phyloP scores from a whole-genome alignment of 2,329 filamentous ascomycete species.

The Penicillium sp. region DNA sequence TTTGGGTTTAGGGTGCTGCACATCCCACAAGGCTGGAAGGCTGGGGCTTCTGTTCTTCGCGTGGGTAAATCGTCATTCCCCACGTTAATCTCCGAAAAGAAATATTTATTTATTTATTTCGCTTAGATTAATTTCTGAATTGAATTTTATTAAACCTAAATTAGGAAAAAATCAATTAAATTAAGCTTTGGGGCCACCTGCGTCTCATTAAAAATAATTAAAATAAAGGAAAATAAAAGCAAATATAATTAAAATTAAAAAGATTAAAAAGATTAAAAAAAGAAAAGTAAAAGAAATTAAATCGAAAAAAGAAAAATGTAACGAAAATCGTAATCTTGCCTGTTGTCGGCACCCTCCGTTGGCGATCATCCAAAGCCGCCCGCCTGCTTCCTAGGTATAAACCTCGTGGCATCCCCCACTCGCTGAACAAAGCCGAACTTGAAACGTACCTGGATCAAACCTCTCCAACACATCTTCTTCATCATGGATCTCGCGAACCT shows the following conservation, averaged over 20 bases:
- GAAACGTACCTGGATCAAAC: slow-evolving; percentile 6
- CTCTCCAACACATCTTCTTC: slow-evolving; percentile 2
- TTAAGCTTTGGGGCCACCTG: slow-evolving; percentile 28
- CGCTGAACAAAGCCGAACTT: slow-evolving; percentile 1
- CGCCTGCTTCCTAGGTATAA: slow-evolving; percentile 19
- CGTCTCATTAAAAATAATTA: slow-evolving; percentile 15
- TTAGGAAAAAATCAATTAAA: slow-evolving; percentile 17
- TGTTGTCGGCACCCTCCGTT: slow-evolving; percentile 18
- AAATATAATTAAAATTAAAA: neutral
- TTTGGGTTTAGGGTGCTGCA: slow-evolving; percentile 16
- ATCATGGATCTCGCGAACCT: slow-evolving; percentile 39
- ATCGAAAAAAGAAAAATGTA: slow-evolving; percentile 6
- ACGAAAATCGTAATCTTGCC: slow-evolving; percentile 13
- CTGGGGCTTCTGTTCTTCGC: slow-evolving; percentile 7
- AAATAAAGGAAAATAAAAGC: neutral
- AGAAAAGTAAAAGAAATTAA: neutral
- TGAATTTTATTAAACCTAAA: neutral
- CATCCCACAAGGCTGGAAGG: slow-evolving; percentile 5
- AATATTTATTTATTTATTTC: neutral
- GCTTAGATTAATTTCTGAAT: neutral
- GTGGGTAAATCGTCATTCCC: slow-evolving; percentile 21
- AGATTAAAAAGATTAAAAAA: neutral
- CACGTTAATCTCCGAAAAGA: slow-evolving; percentile 21
- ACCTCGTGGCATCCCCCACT: slow-evolving; percentile 21
- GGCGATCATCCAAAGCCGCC: slow-evolving; percentile 21